Base-by-base conservation (phyloP, 805 yeast species). In the Saturnispora bothae region DNA sequence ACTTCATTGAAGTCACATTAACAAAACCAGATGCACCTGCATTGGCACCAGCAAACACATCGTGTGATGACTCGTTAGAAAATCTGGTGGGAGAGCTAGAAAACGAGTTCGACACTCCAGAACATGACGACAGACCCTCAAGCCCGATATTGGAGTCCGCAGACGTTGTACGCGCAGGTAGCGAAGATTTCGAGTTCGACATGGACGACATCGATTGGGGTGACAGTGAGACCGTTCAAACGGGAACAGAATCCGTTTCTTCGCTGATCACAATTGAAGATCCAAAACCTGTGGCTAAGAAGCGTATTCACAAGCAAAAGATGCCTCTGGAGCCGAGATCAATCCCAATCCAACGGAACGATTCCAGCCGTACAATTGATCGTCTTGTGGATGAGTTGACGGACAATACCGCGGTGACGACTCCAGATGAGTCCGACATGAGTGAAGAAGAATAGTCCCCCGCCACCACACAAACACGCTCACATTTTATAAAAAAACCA, bases 131-230 rank as follows among this genome's bases (percentile, higher is more conserved):
- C n/a, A n/a, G n/a, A n/a, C n/a, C n/a, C n/a, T n/a, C n/a, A n/a
- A n/a, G n/a, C n/a, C n/a, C n/a, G n/a, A n/a, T n/a, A n/a, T n/a
- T n/a, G n/a, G n/a, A n/a, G n/a, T n/a, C n/a, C n/a, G n/a, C n/a
- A n/a, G n/a, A n/a, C n/a, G n/a, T n/a, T n/a, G n/a, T n/a, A n/a
- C 10, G 7, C 25, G 25, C 25, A 7, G 10, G 25, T 22, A 10
- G 10, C 7, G 42, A 39, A 9, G 35, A 34, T 16, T 20, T 39
- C 15, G 43, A 28, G 25, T 31, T 34, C 29, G 33, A 34, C n/a
- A 39, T 39, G 8, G 57, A 48, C 10, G 52, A 51, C 10, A 50
- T 50, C 42, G 57, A 50, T 34, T 52, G 53, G 54, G 57, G 51
- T 9, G 57, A 53, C 13, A 49, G 39, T 3, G 54, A 48, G 15